Evolutionary conservation across 2,329 filamentous ascomycete species (phyloP), one percentile per base, ranked within the genome.

Genomic region (Trichoderma arundinaceum): DNA sequence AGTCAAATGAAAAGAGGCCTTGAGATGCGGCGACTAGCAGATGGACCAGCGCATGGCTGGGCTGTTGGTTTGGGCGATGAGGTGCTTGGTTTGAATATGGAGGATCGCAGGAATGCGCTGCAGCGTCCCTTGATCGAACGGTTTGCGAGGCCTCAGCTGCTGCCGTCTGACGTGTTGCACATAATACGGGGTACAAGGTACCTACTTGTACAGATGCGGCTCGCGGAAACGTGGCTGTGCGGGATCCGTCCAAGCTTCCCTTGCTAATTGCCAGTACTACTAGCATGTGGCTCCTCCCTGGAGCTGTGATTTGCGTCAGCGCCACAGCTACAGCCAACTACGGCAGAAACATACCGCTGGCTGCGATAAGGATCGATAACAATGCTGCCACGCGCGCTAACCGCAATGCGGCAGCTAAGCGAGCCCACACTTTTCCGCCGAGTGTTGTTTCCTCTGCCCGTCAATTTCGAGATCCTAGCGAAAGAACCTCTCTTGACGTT

Each of bases 391-490:
- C 9, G 22, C 28, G 67, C 70, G 67, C 75, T 77, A 77, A 70
- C 73, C 72, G 41, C 13, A 70, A 71, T 64, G 41, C 68, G 74
- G 58, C 68, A 75, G 56, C 72, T 78, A 77, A 77, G 73, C 75
- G 76, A 77, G 75, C 78, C 76, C 81, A 83, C 81, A 81, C 72
- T 72, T 75, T 74, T 74, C 68, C 60, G 65, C 67, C 68, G 57
- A 44, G 13, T 12, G 22, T 43, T 12, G 48, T 41, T 48, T 56
- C 19, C 58, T 43, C 22, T 57, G 22, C 38, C 41, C 60, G 68
- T 65, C 71, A 74, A 74, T 74, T 72, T 71, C 68, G 68, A 67
- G 68, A 66, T 57, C 46, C 48, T 22, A 39, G n/a, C 43, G 38
- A 65, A 61, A 2, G 13, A 41, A 41, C 7, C 39, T 41, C 39